phyloP scores from a whole-genome alignment of 2,329 filamentous ascomycete genomes.

The Fusarium subglutinans region DNA sequence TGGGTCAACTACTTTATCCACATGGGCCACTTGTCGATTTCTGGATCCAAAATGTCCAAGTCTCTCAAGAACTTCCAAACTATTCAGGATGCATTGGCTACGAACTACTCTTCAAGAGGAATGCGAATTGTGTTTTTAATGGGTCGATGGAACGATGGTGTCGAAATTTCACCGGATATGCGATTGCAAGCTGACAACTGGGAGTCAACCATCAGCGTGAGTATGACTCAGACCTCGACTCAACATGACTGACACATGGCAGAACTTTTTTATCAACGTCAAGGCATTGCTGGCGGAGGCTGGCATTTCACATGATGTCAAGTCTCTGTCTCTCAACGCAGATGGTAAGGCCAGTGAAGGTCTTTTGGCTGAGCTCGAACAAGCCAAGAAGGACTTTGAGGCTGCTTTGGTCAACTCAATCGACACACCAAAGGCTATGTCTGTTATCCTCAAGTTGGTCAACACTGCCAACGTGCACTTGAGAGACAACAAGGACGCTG shows the following conservation, averaged over 20 bases:
- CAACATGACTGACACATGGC: slow-evolving; percentile 25
- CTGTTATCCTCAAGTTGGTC: slow-evolving; percentile 79
- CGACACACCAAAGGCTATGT: slow-evolving; percentile 84
- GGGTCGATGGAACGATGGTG: slow-evolving; percentile 88
- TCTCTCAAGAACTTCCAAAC: slow-evolving; percentile 96
- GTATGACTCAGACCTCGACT: slow-evolving; percentile 32
- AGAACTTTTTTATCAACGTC: slow-evolving; percentile 68
- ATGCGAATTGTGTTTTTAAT: slow-evolving; percentile 89
- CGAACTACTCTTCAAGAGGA: slow-evolving; percentile 77
- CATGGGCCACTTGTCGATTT: slow-evolving; percentile 88
- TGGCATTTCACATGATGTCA: slow-evolving; percentile 46
- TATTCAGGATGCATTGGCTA: slow-evolving; percentile 80
- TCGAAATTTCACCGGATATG: slow-evolving; percentile 89
- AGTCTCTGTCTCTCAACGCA: slow-evolving; percentile 50
- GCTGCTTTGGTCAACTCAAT: slow-evolving; percentile 82
- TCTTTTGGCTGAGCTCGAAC: slow-evolving; percentile 56
- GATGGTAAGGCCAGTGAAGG: slow-evolving; percentile 45
- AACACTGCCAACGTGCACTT: slow-evolving; percentile 76
- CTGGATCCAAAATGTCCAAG: slow-evolving; percentile 95
- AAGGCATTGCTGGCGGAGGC: slow-evolving; percentile 64
- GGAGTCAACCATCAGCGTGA: slow-evolving; percentile 79
- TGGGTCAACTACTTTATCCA: slow-evolving; percentile 98
- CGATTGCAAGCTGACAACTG: slow-evolving; percentile 77
- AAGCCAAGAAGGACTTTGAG: slow-evolving; percentile 64
- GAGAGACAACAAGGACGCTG: slow-evolving; percentile 56